These are phyloP conservation scores for Lachancea dasiensis DNA, from an alignment of 805 yeast genomes.

Conservation along the genomic window DNA sequence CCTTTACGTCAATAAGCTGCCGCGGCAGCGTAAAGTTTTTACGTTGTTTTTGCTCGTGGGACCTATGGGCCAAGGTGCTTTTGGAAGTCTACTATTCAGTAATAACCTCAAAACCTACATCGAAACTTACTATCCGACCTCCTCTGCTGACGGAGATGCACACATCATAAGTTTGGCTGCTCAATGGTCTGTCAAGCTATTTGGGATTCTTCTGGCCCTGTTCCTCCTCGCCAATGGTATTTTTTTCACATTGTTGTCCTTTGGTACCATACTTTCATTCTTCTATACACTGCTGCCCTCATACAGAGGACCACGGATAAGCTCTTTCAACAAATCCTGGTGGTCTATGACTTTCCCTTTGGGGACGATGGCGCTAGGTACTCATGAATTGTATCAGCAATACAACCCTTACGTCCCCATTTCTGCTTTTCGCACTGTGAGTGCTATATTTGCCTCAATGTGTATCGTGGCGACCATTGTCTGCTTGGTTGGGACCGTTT, in stretches of 20 bases:
- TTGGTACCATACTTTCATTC: conserved; percentile 26
- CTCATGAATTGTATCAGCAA: conserved; percentile 43
- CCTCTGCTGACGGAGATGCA: conserved; percentile 11
- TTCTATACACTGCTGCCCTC: conserved; percentile 7
- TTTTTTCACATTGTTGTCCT: conserved; percentile 46
- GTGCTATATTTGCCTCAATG: conserved; percentile 52
- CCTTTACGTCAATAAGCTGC: conserved; percentile 51
- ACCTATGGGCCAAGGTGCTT: conserved; percentile 80
- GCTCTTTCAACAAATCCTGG: conserved; percentile 47
- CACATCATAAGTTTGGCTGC: conserved; percentile 20
- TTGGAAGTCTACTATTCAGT: conserved; percentile 54
- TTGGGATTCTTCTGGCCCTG: conserved; percentile 38
- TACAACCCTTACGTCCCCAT: conserved; percentile 37
- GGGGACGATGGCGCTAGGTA: conserved; percentile 71
- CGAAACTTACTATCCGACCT: conserved; percentile 15
- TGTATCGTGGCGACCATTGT: conserved; percentile 42
- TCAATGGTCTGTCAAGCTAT: conserved; percentile 29
- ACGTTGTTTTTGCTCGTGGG: conserved; percentile 79
- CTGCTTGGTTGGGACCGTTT: conserved; percentile 32
- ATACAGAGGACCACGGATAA: conserved; percentile 18
- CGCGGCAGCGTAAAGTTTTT: conserved; percentile 49
- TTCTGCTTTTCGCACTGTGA: conserved; percentile 54
- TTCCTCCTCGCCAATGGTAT: conserved; percentile 51
- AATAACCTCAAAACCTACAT: conserved; percentile 32
- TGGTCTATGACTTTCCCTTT: conserved; percentile 91